A percentile compares a stretch with the other conserved stretches of the same genome.
phyloP scores from a whole-genome alignment of 345 rosid species.

The Camelina sativa region DNA sequence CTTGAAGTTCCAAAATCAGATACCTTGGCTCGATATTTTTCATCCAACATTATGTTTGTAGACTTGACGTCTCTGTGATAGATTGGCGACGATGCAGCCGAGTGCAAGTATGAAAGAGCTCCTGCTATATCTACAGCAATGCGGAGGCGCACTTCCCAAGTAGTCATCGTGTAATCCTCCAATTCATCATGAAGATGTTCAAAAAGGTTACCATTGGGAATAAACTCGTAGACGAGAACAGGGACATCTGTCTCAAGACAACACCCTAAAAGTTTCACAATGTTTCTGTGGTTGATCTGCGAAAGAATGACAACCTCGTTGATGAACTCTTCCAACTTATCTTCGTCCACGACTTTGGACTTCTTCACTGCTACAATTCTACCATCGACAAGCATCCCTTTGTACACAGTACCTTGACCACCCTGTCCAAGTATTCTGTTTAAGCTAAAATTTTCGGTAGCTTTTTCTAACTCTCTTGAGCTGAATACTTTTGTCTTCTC shows the following conservation, averaged over 20 bases:
- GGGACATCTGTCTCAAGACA: constrained; percentile 13
- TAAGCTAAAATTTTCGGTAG: not conserved
- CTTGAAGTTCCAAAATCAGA: constrained; percentile 33
- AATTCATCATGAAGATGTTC: constrained; percentile 20
- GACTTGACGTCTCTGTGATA: constrained; percentile 19
- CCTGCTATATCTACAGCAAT: constrained; percentile 29
- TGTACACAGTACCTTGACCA: constrained; percentile 23
- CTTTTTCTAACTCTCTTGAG: not conserved
- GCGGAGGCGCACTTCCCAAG: constrained; percentile 11
- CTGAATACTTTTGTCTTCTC: constrained; percentile 7
- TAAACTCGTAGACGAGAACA: not conserved
- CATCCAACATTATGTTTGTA: constrained; percentile 17
- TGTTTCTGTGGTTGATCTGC: constrained; percentile 2
- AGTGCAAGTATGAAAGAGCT: constrained; percentile 26
- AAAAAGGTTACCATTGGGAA: constrained; percentile 29
- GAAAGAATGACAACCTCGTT: constrained; percentile 25
- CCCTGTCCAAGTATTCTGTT: constrained; percentile 12
- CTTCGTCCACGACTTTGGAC: constrained; percentile 11
- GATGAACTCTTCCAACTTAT: constrained; percentile 9
- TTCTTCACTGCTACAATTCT: constrained; percentile 5
- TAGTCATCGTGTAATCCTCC: not conserved
- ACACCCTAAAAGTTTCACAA: constrained; percentile 12
- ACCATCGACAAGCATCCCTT: constrained; percentile 14
- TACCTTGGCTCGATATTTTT: constrained; percentile 18
- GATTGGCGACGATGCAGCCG: constrained; percentile 12